phyloP scores from a whole-genome alignment of 2,329 filamentous ascomycete genomes.

The Cladosporium sp. region DNA sequence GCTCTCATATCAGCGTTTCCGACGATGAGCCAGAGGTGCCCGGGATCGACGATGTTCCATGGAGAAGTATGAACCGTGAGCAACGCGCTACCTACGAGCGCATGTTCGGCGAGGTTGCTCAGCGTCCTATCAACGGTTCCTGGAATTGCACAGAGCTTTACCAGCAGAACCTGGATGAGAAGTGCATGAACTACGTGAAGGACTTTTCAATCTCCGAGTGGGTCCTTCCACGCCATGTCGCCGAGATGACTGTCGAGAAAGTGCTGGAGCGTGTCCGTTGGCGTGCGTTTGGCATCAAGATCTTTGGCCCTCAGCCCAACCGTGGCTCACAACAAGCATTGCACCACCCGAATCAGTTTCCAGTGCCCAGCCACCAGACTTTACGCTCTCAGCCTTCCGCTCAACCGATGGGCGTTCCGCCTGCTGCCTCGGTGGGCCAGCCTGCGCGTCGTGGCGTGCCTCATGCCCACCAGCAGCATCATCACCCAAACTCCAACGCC shows the following conservation, averaged over 20 bases:
- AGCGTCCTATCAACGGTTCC: slow-evolving; percentile 17
- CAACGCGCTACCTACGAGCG: slow-evolving; percentile 5
- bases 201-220: slow-evolving; percentile 26
- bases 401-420: slow-evolving; percentile 1
- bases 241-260: slow-evolving; percentile 19
- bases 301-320: slow-evolving; percentile 20
- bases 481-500: not conserved
- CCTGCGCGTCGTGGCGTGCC: slow-evolving; percentile 1
- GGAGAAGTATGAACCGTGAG: not conserved
- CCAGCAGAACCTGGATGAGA: slow-evolving; percentile 22
- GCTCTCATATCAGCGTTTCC: slow-evolving; percentile 23
- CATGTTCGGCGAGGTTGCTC: slow-evolving; percentile 22
- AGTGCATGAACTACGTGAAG: slow-evolving; percentile 25
- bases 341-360: not conserved
- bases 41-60: not conserved
- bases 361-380: not conserved
- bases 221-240: slow-evolving; percentile 18
- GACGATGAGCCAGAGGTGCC: slow-evolving; percentile 9
- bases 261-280: slow-evolving; percentile 25
- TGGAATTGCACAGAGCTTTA: slow-evolving; percentile 28
- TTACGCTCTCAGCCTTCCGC: not conserved
- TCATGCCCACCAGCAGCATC: not conserved
- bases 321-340: not conserved
- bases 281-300: slow-evolving; percentile 23
- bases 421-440: not conserved